Percentiles rank a stretch among this genome's conserved stretches.
phyloP scores from a whole-genome alignment of 164 flowering plant genomes.

The Chloranthus sessilifolius region DNA sequence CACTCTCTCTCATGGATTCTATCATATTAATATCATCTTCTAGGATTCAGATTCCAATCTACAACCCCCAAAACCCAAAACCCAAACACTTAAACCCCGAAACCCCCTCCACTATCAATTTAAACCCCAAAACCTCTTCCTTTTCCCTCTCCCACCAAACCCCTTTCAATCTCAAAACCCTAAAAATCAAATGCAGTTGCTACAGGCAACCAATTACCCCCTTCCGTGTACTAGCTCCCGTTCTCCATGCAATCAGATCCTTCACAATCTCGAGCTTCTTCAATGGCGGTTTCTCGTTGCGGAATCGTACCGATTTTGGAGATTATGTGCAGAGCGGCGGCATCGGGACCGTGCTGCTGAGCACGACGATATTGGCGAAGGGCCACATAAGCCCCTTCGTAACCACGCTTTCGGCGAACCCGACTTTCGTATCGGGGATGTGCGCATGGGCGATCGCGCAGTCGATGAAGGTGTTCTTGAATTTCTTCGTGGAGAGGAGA shows the following conservation, averaged over 20 bases:
- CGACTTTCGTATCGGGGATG: conserved; percentile 69
- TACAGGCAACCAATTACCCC: conserved; percentile 18
- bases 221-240: conserved; percentile 23
- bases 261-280: conserved; percentile 9
- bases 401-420: conserved; percentile 68
- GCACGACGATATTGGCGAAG: conserved; percentile 49
- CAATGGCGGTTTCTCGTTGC: conserved; percentile 29
- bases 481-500: conserved; percentile 72
- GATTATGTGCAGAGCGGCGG: conserved; percentile 47
- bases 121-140: conserved; percentile 7
- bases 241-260: conserved; percentile 30
- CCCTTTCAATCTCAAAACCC: neutral
- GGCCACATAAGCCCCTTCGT: conserved; percentile 59
- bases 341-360: conserved; percentile 55
- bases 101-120: too few species aligned
- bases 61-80: too few species aligned
- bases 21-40: too few species aligned
- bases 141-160: conserved; percentile 1
- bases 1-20: too few species aligned
- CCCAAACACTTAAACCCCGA: too few species aligned
- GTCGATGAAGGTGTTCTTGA: conserved; percentile 55
- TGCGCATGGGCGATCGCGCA: conserved; percentile 69
- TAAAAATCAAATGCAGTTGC: conserved; percentile 11
- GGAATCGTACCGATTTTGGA: conserved; percentile 10
- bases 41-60: too few species aligned